Evolutionary conservation across 345 rosid species (phyloP).

Genomic region (Salix viminalis): DNA sequence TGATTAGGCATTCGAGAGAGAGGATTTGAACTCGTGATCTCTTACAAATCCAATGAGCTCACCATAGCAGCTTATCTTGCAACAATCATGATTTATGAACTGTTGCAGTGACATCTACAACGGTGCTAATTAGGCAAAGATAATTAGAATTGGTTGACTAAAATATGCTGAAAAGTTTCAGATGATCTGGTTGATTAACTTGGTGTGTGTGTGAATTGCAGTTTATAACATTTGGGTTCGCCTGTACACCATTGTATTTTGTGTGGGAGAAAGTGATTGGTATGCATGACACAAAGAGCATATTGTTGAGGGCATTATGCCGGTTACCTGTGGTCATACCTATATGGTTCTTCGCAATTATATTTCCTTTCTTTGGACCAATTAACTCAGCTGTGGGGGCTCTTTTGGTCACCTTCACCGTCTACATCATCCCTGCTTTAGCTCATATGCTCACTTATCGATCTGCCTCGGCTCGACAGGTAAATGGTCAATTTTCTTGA

Average conservation of each 20-base stretch:
- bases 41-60: too few relatives aligned
- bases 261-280: constrained; percentile 90
- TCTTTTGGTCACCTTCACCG: constrained; percentile 81
- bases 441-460: constrained; percentile 79
- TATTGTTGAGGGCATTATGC: constrained; percentile 54
- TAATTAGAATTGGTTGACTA: background rate
- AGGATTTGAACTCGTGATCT: too few relatives aligned
- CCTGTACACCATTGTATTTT: constrained; percentile 76
- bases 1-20: too few relatives aligned
- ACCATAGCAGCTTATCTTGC: too few relatives aligned
- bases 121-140: background rate
- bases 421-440: constrained; percentile 74
- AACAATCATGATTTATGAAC: background rate
- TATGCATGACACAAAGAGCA: constrained; percentile 76
- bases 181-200: background rate
- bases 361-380: constrained; percentile 88
- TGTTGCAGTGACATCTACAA: background rate
- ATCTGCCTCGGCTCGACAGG: constrained; percentile 69
- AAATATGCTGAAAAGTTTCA: background rate
- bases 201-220: constrained; percentile 19
- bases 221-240: constrained; percentile 87
- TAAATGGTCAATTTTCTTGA: constrained; percentile 18
- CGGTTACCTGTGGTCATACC: constrained; percentile 77
- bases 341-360: constrained; percentile 79
- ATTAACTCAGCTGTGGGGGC: constrained; percentile 87